Base-by-base conservation (phyloP, 768 basidiomycete species). In the Boletus sp. region DNA sequence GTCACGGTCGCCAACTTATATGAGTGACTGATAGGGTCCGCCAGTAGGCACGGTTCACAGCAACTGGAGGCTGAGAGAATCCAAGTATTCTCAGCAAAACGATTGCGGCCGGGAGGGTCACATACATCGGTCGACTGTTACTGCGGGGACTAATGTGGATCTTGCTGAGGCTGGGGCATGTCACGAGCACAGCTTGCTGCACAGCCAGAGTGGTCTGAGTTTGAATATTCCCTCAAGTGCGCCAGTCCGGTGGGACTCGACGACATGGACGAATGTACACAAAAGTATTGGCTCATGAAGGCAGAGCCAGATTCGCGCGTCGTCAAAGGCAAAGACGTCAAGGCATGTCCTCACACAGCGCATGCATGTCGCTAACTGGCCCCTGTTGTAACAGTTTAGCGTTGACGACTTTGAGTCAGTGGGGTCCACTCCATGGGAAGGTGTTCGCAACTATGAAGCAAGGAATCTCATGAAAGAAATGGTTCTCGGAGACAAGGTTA, bases 241-340 rank as follows among this genome's bases (percentile, higher is more conserved):
- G n/a, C n/a, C n/a, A n/a, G n/a, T n/a, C 39, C 5, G 9, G 35
- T 25, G 23, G 3, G n/a, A 17, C 23, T 19, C 29, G 4, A n/a
- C 33, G 15, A 25, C n/a, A 61, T 64, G 60, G 42, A 40, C 29
- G 21, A 43, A 45, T 17, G 35, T n/a, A 37, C 55, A 4, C 56
- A 8, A 44, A 73, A 64, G 34, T 62, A 67, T 59, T 93, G 90
- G 88, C 79, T 93, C 23, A 80, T 91, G 71, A 93, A 93, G 70
- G 91, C 91, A 4, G 91, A 93, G 68, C 91, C 91, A 9, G 86
- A 93, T 56, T 82, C 89, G 15, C 85, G 90, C 51, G 64, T 92
- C 43, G 88, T 90, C 40, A 93, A 91, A 68, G 91, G 90, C 41
- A 89, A 86, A 61, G 91, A 94, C 58, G 89, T 94, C 59, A 92